Percentiles rank a stretch among this genome's conserved stretches.
Evolutionary conservation across 768 basidiomycete genomes (phyloP).

Genomic region (Cyathus striatus): DNA sequence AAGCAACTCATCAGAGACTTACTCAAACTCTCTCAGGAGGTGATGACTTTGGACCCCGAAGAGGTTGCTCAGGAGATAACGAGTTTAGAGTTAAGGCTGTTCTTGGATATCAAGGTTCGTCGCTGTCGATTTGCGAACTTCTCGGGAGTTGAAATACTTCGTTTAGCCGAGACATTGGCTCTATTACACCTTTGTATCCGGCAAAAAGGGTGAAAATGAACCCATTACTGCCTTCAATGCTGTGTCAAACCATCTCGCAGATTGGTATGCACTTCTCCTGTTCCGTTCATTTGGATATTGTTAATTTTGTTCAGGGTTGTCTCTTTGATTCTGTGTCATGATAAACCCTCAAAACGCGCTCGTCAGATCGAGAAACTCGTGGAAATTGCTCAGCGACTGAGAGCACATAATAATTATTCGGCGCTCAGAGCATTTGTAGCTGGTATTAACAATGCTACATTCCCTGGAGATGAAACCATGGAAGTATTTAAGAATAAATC

Average conservation of each 20-base stretch:
- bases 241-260: constrained; percentile 78
- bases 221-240: constrained; percentile 71
- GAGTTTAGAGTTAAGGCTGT: constrained; percentile 60
- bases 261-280: constrained; percentile 51
- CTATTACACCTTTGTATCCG: constrained; percentile 66
- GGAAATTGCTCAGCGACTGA: constrained; percentile 74
- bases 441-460: constrained; percentile 82
- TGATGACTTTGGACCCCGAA: constrained; percentile 51
- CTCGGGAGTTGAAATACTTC: constrained; percentile 7
- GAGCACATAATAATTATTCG: constrained; percentile 88
- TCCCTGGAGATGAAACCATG: constrained; percentile 73
- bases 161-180: constrained; percentile 84
- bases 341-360: constrained; percentile 69
- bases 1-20: constrained; percentile 65
- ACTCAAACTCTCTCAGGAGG: constrained; percentile 48
- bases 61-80: constrained; percentile 88
- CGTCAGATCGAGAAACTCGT: constrained; percentile 87
- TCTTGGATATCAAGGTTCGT: constrained; percentile 72
- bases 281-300: constrained; percentile 1
- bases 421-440: constrained; percentile 91
- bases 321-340: constrained; percentile 85
- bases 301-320: constrained; percentile 60
- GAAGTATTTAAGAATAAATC: constrained; percentile 63
- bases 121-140: constrained; percentile 3
- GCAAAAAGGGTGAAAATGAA: constrained; percentile 61